These are phyloP conservation scores for Xylaria intraflava DNA, from an alignment of 495 filamentous ascomycete species.

Conservation along the genomic window DNA sequence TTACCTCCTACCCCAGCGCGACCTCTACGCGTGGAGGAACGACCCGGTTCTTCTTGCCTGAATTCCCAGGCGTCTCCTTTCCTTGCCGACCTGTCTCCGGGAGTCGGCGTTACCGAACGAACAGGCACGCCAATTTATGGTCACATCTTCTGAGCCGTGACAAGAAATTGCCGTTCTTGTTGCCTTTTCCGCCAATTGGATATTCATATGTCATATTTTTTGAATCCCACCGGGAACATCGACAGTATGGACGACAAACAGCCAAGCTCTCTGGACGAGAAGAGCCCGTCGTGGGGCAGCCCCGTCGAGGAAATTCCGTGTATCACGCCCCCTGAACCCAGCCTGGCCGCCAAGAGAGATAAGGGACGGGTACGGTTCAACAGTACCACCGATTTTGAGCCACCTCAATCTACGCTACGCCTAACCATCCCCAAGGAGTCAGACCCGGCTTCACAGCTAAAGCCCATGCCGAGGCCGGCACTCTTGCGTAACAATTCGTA, in stretches of 20 bases:
- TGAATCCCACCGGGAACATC: not conserved
- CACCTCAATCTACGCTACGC: not conserved
- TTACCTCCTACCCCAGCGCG: not conserved
- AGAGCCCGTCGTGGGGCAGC: not conserved
- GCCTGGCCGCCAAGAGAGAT: slow-evolving; percentile 14
- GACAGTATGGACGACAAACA: slow-evolving; percentile 2
- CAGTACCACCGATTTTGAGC: slow-evolving; percentile 20
- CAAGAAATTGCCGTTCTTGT: not conserved
- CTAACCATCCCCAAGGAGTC: not conserved
- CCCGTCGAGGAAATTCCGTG: not conserved
- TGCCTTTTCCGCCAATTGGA: not conserved
- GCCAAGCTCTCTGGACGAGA: not conserved
- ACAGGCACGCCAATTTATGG: not conserved
- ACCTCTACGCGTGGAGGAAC: not conserved
- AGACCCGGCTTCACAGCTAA: not conserved
- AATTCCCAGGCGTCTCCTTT: not conserved
- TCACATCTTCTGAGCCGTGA: not conserved
- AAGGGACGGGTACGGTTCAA: slow-evolving; percentile 30
- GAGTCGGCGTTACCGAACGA: not conserved
- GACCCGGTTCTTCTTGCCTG: not conserved
- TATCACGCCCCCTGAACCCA: not conserved
- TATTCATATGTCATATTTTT: not conserved
- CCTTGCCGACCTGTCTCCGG: not conserved
- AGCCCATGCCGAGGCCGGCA: slow-evolving; percentile 25
- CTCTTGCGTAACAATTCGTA: slow-evolving; percentile 31